These are phyloP conservation scores for Lodderomyces orthopsilosis DNA, from an alignment of 1,139 yeast species.

Conservation along the genomic window DNA sequence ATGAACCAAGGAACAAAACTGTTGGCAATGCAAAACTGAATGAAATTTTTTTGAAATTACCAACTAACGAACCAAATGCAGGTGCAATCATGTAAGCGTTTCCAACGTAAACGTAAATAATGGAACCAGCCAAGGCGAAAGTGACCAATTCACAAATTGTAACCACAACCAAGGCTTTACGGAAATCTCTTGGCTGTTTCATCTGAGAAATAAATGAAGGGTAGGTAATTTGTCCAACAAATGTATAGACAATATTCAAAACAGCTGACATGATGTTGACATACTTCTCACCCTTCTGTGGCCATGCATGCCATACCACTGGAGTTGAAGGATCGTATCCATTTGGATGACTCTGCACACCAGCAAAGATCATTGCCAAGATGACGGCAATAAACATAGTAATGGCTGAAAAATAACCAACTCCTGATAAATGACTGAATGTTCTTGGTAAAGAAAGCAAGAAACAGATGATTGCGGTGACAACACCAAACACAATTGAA, in stretches of 20 bases:
- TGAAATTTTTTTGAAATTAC: constrained; percentile 49
- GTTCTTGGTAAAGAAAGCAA: constrained; percentile 55
- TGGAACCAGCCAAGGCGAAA: constrained; percentile 53
- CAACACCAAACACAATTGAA: constrained; percentile 49
- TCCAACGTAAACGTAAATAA: constrained; percentile 59
- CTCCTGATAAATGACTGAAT: constrained; percentile 47
- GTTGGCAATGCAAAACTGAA: constrained; percentile 65
- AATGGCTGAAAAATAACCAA: constrained; percentile 51
- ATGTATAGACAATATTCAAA: constrained; percentile 58
- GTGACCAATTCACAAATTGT: constrained; percentile 48
- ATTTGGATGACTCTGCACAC: constrained; percentile 48
- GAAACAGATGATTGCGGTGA: constrained; percentile 47
- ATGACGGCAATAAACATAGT: constrained; percentile 59
- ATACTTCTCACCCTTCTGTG: constrained; percentile 48
- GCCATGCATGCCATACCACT: constrained; percentile 47
- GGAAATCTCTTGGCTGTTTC: constrained; percentile 57
- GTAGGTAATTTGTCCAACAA: constrained; percentile 62
- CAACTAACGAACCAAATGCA: constrained; percentile 53
- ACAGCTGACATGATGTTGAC: constrained; percentile 57
- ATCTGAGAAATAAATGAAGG: constrained; percentile 62
- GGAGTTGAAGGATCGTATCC: constrained; percentile 34
- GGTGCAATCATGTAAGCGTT: constrained; percentile 55
- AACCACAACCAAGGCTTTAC: constrained; percentile 53
- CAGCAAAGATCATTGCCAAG: constrained; percentile 53
- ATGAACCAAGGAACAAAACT: constrained; percentile 52